A percentile compares a stretch with the other conserved stretches of the same genome.
These are phyloP conservation scores for Scleroderma bovista DNA, from an alignment of 768 basidiomycete species.

Conservation along the genomic window DNA sequence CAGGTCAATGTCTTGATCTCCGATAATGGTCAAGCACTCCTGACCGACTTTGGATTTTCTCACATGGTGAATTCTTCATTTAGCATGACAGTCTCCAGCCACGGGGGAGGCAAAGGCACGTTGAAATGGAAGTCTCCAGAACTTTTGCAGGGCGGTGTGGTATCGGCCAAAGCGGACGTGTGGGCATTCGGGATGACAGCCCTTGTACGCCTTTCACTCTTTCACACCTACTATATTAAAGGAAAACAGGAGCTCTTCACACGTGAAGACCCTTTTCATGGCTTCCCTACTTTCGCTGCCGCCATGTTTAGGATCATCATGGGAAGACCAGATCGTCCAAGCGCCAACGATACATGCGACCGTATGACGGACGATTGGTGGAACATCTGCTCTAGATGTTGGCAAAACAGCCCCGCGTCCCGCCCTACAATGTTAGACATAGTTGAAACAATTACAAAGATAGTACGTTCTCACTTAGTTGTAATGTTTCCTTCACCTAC, in stretches of 20 bases:
- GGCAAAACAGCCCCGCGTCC: background rate
- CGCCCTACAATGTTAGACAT: background rate
- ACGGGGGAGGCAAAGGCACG: background rate
- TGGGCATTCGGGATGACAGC: background rate
- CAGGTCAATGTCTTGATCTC: background rate
- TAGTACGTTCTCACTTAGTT: background rate
- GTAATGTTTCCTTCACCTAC: background rate
- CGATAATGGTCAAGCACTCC: background rate
- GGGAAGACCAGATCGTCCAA: background rate
- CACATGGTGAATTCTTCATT: background rate
- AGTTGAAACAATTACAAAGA: background rate
- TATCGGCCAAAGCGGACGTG: background rate
- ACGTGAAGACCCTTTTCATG: background rate
- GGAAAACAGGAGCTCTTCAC: background rate
- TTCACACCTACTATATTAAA: background rate
- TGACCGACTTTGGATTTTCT: background rate
- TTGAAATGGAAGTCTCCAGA: background rate
- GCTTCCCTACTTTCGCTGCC: too few relatives aligned
- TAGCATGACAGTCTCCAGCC: background rate
- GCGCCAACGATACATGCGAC: background rate
- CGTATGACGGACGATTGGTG: background rate
- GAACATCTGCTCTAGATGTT: background rate
- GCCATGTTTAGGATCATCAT: background rate
- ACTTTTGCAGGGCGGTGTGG: background rate
- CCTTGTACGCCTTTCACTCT: background rate